These are phyloP conservation scores for Nyctanthes arbortristis DNA, from an alignment of 257 asterid species.

Conservation along the genomic window DNA sequence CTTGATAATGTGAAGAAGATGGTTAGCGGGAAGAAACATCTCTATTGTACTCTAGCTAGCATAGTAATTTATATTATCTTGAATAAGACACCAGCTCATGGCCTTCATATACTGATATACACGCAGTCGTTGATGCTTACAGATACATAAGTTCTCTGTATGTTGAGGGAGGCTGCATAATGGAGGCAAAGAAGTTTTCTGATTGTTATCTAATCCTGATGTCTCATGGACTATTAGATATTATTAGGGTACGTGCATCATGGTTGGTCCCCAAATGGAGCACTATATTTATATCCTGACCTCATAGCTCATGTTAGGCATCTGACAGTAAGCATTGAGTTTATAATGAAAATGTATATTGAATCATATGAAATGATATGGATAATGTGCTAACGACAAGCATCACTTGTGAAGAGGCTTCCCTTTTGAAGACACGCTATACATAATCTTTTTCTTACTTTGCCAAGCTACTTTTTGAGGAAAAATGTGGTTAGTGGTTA, in stretches of 20 bases:
- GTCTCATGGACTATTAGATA: conserved; percentile 55
- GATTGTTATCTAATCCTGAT: conserved; percentile 38
- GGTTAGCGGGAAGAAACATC: conserved; percentile 35
- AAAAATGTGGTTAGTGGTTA: too few species aligned
- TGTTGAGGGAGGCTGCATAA: conserved; percentile 52
- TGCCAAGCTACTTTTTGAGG: too few species aligned
- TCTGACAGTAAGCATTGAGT: too few species aligned
- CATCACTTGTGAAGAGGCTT: too few species aligned
- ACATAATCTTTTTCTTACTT: too few species aligned
- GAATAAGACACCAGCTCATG: conserved; percentile 47
- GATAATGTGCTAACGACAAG: conserved; percentile 45
- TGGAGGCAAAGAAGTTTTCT: conserved; percentile 46
- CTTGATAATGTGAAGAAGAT: conserved; percentile 42
- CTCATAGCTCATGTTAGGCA: too few species aligned
- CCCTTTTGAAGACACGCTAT: too few species aligned
- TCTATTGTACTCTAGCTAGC: conserved; percentile 47
- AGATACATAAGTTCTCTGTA: conserved; percentile 51
- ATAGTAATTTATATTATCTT: conserved; percentile 48
- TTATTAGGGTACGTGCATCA: conserved; percentile 57
- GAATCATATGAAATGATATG: conserved; percentile 44
- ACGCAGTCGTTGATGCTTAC: conserved; percentile 34
- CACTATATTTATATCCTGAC: conserved; percentile 47
- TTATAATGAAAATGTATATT: conserved; percentile 46
- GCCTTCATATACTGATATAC: conserved; percentile 43
- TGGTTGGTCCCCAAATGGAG: conserved; percentile 55